Evolutionary conservation across 2,329 filamentous ascomycete genomes (phyloP).

Genomic region (Hirsutella minnesotensis): DNA sequence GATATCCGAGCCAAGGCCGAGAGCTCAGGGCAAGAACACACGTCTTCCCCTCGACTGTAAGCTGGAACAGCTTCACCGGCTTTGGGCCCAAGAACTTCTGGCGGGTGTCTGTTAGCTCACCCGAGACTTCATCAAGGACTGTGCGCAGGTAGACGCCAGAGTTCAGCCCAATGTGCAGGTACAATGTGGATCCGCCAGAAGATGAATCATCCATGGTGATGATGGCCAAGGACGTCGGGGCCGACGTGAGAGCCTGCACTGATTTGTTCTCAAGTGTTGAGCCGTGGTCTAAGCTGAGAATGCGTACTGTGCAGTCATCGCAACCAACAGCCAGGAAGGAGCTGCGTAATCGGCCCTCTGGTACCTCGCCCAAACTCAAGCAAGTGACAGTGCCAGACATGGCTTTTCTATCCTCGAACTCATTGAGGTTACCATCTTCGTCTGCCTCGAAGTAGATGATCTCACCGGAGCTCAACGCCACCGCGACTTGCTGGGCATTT

Average conservation of each 20-base stretch:
- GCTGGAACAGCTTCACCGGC: slow-evolving; percentile 78
- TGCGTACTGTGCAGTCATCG: slow-evolving; percentile 90
- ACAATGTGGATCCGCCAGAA: slow-evolving; percentile 76
- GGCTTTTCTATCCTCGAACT: slow-evolving; percentile 89
- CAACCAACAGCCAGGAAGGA: slow-evolving; percentile 93
- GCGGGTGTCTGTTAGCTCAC: slow-evolving; percentile 86
- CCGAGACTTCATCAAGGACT: slow-evolving; percentile 87
- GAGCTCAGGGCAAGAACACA: slow-evolving; percentile 86
- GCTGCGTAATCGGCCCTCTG: slow-evolving; percentile 77
- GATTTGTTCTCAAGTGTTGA: slow-evolving; percentile 87
- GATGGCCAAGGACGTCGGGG: slow-evolving; percentile 78
- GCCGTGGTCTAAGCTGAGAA: slow-evolving; percentile 81
- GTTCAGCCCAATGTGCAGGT: slow-evolving; percentile 89
- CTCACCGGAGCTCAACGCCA: slow-evolving; percentile 89
- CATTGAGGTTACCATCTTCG: slow-evolving; percentile 74
- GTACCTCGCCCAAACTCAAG: slow-evolving; percentile 85
- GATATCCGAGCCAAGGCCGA: slow-evolving; percentile 91
- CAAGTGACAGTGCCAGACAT: slow-evolving; percentile 94
- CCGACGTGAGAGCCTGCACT: slow-evolving; percentile 83
- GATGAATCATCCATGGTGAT: slow-evolving; percentile 94
- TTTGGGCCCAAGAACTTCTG: slow-evolving; percentile 91
- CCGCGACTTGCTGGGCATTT: slow-evolving; percentile 84
- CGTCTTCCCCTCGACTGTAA: slow-evolving; percentile 74
- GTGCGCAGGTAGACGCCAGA: slow-evolving; percentile 95
- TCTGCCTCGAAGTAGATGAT: slow-evolving; percentile 99